Evolutionary conservation across 345 rosid species (phyloP), one percentile per base, ranked within the genome.

Genomic region (Ricinus communis): DNA sequence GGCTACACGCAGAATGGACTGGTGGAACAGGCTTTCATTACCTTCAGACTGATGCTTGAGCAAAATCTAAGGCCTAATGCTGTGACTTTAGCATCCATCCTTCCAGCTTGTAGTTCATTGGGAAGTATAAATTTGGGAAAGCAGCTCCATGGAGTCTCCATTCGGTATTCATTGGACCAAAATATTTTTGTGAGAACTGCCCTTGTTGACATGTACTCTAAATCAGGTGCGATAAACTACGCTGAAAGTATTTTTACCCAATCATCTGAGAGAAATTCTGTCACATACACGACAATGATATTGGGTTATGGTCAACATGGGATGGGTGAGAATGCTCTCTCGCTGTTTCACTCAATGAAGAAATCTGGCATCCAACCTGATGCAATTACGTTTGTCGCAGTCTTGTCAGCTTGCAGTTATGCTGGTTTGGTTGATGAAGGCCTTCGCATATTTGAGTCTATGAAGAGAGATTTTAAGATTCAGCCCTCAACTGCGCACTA

Each of bases 261-360:
- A 65, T 79, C 79, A 46, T 54, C 74, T 19, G 86, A 93, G 74
- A 93, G 79, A 74, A 89, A 86, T 67, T 83, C 93, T 31, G 91
- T 89, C n/a, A 89, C 97, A 16, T 91, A 86, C 77, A 89, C 93
- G 45, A 70, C 93, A 13, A 91, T 93, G 94, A 89, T 91, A 77
- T 74, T 82, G 62, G 91, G 90, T 69, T 93, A 88, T 76, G 97
- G 96, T 52, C 98, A 88, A 71, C 91, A 93, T 70, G 96, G 97
- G 72, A 86, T 89, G 93, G 88, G 87, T 0, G 86, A 88, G 72
- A 83, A 62, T 77, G 93, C 98, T 62, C 82, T 93, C 76, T 88
- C 88, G 22, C 77, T 93, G 82, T 93, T 93, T 78, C 71, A 71
- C 69, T 85, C 90, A 51, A 87, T 93, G 94, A 70, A 76, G 74